These are phyloP conservation scores for Monosporozyma yasuniensis DNA, from an alignment of 805 yeast species.

Conservation along the genomic window DNA sequence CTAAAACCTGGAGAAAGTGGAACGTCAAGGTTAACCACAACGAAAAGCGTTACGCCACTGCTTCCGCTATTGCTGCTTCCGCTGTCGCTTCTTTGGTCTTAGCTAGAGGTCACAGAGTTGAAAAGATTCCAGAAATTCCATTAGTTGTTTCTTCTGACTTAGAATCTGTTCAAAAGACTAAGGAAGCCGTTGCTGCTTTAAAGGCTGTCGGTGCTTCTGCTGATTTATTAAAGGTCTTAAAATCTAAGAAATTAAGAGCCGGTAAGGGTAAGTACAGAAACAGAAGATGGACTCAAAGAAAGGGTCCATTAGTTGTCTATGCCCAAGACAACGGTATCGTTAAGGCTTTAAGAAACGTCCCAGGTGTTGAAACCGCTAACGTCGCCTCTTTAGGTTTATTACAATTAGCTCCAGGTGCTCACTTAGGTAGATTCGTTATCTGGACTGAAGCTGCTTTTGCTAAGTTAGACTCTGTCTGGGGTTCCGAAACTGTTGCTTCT, in stretches of 20 bases:
- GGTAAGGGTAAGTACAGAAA: constrained; percentile 99
- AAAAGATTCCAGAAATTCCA: constrained; percentile 96
- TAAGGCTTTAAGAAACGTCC: constrained; percentile 98
- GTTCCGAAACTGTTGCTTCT: constrained; percentile 77
- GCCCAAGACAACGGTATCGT: constrained; percentile 94
- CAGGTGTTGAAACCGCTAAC: constrained; percentile 97
- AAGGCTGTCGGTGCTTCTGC: constrained; percentile 98
- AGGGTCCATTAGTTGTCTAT: constrained; percentile 99
- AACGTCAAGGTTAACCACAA: constrained; percentile 99
- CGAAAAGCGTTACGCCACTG: constrained; percentile 99
- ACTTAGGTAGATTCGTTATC: constrained; percentile 98
- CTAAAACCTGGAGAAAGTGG: constrained; percentile 99
- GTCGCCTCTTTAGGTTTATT: constrained; percentile 89
- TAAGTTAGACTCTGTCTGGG: constrained; percentile 94
- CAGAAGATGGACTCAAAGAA: constrained; percentile 99
- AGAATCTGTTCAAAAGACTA: constrained; percentile 91
- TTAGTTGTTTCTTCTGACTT: constrained; percentile 90
- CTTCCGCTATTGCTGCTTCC: constrained; percentile 98
- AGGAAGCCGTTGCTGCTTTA: constrained; percentile 96
- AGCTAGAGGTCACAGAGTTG: constrained; percentile 99
- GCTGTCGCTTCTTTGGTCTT: constrained; percentile 96
- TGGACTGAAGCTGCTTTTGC: constrained; percentile 99
- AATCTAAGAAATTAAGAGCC: constrained; percentile 98
- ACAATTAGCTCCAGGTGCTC: constrained; percentile 99
- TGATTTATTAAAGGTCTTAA: constrained; percentile 95